Base-by-base conservation (phyloP, 352 stramenopile species). In the Globisporangium megalacanthum region DNA sequence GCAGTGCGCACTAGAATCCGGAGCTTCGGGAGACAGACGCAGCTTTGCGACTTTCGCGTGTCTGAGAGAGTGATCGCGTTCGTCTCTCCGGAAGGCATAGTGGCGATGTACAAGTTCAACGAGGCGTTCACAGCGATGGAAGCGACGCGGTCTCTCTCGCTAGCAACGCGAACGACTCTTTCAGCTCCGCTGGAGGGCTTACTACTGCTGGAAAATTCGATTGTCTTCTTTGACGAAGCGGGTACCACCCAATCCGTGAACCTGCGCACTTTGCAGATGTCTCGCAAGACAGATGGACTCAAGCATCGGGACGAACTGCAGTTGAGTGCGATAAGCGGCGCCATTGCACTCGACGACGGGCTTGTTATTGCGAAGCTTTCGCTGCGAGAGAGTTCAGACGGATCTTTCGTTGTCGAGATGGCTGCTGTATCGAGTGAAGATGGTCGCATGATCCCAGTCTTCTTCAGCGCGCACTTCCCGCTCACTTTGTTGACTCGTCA, bases 191-290 rank as follows among this genome's bases (percentile, higher is more conserved):
- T 64, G 10, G 13, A 9, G 3, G 48, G 51, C 17, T 25, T 66
- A 1, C 19, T 66, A n/a, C 31, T 72, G 17, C 37, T 60, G n/a
- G 56, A 66, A n/a, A 31, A 20, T 57, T 53, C 4, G 0, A 6
- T 82, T 2, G 73, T 71, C 33, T 58, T 69, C 9, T 68, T 52
- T 3, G 75, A 80, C 47, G 31, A 20, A 9, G 52, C 62, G 7
- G 64, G 65, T 10, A 57, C 52, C 3, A 64, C 70, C 6, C 75
- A 84, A 46, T 78, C 69, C 13, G 60, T 84, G 10, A 79, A 78
- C 46, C 41, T 73, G 14, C 65, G 63, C 5, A 82, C 70, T 25
- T 65, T 75, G 41, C 75, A 84, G 51, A 74, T 64, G 3, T 84
- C 72, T 29, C 60, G 69, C 41, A 58, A 65, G 37, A 54, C 58